These are phyloP conservation scores for Spatholobus suberectus DNA, from an alignment of 306 rosid genomes.

Conservation along the genomic window DNA sequence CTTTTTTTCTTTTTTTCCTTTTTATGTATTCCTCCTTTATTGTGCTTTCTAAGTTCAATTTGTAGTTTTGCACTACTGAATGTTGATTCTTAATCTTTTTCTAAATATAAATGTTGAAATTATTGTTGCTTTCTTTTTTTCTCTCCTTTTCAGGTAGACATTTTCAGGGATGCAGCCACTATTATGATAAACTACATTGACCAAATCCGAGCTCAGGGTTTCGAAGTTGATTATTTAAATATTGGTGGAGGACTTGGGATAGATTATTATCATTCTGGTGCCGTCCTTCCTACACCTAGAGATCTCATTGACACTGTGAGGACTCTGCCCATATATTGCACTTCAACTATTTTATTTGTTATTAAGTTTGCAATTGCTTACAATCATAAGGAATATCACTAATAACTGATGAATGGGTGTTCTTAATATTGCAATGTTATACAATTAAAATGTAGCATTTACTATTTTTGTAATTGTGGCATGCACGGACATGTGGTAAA, in stretches of 20 bases:
- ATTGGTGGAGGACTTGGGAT: constrained; percentile 98
- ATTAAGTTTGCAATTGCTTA: constrained; percentile 15
- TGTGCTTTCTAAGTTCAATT: constrained; percentile 13
- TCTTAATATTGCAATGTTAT: not conserved
- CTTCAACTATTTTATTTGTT: not conserved
- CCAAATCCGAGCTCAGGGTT: constrained; percentile 87
- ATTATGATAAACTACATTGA: constrained; percentile 93
- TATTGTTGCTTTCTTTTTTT: not conserved
- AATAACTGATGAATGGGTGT: constrained; percentile 9
- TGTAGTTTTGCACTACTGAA: not conserved
- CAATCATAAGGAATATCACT: constrained; percentile 8
- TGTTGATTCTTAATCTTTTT: constrained; percentile 29
- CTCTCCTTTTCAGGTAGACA: constrained; percentile 67
- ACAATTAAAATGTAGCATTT: not conserved
- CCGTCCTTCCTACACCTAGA: constrained; percentile 83
- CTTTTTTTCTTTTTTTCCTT: not conserved
- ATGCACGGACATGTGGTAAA: not conserved
- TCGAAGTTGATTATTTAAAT: constrained; percentile 82
- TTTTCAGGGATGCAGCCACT: constrained; percentile 88
- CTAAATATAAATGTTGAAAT: constrained; percentile 19
- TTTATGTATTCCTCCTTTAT: not conserved
- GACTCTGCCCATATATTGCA: constrained; percentile 23
- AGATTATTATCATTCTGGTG: constrained; percentile 88
- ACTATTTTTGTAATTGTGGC: not conserved
- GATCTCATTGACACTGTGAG: constrained; percentile 91